phyloP scores from a whole-genome alignment of 169 alveolate genomes.

The Miamiensis avidus region DNA sequence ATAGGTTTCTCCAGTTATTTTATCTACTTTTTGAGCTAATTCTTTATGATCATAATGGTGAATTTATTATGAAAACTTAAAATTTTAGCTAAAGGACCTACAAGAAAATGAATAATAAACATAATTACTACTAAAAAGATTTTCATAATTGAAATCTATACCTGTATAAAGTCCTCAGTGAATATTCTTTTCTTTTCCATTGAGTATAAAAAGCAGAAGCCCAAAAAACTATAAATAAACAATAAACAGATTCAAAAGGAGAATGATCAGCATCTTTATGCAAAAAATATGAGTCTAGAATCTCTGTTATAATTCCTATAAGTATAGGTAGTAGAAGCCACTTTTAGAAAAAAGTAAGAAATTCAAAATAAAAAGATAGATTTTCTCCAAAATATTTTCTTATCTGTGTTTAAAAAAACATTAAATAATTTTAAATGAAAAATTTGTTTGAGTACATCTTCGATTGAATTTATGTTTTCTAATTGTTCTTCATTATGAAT shows the following conservation, averaged over 20 bases:
- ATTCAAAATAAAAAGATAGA: constrained; percentile 36
- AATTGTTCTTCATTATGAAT: not conserved
- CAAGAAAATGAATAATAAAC: constrained; percentile 7
- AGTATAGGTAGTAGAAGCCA: constrained; percentile 3
- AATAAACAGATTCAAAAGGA: constrained; percentile 44
- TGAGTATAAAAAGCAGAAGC: constrained; percentile 26
- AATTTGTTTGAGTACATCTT: not conserved
- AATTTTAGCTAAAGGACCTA: not conserved
- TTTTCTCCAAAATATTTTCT: constrained; percentile 37
- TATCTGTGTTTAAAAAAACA: not conserved
- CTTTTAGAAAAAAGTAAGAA: constrained; percentile 27
- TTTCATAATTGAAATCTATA: constrained; percentile 11
- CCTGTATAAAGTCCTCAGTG: constrained; percentile 5
- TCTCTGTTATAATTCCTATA: constrained; percentile 23
- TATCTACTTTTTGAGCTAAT: constrained; percentile 7
- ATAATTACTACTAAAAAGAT: not conserved
- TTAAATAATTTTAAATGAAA: no score
- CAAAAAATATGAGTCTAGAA: constrained; percentile 14
- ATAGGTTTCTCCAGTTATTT: constrained; percentile 25
- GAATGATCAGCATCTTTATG: constrained; percentile 16
- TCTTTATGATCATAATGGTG: not conserved
- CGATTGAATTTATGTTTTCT: no score
- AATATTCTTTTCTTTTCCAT: constrained; percentile 26
- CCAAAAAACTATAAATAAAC: constrained; percentile 29
- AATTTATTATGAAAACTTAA: not conserved